Evolutionary conservation across 768 basidiomycete species (phyloP).

Genomic region (Antrodiella citrinella): DNA sequence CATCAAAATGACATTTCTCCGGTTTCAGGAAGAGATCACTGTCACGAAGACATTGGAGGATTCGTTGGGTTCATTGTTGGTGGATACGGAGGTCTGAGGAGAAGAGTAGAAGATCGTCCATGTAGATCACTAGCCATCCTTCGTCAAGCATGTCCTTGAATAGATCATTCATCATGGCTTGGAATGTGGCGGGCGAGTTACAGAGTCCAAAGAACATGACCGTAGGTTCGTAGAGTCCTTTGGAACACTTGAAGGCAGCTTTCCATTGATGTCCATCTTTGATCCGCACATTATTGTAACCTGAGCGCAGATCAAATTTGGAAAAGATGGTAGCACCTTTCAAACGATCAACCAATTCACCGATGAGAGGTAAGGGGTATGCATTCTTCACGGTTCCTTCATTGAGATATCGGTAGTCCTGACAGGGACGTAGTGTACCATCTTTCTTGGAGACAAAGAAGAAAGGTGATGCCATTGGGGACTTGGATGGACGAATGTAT

Average conservation of each 20-base stretch:
- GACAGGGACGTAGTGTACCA: conserved; percentile 15
- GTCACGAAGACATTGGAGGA: conserved; percentile 18
- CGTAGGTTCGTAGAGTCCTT: conserved; percentile 30
- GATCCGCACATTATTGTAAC: no score
- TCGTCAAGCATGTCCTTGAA: conserved; percentile 21
- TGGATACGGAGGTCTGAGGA: conserved; percentile 17
- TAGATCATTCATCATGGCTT: conserved; percentile 21
- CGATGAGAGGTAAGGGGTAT: conserved; percentile 24
- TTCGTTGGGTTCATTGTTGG: conserved; percentile 6
- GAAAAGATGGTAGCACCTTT: conserved; percentile 27
- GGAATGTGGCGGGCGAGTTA: conserved; percentile 31
- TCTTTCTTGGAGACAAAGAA: conserved; percentile 26
- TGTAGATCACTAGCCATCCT: no score
- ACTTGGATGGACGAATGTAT: conserved; percentile 14
- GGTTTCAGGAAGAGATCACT: no score
- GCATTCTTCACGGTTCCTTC: conserved; percentile 26
- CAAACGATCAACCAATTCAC: no score
- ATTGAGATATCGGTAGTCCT: conserved; percentile 26
- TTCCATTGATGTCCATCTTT: no score
- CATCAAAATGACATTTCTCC: conserved; percentile 30
- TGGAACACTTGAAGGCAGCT: conserved; percentile 28
- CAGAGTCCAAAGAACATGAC: conserved; percentile 33
- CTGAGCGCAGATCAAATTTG: conserved; percentile 23
- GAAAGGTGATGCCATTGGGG: conserved; percentile 18
- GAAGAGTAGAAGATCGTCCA: conserved; percentile 21